Evolutionary conservation across 805 yeast species (phyloP), one percentile per base, ranked within the genome.

Genomic region (Kodamaea fukazawae): DNA sequence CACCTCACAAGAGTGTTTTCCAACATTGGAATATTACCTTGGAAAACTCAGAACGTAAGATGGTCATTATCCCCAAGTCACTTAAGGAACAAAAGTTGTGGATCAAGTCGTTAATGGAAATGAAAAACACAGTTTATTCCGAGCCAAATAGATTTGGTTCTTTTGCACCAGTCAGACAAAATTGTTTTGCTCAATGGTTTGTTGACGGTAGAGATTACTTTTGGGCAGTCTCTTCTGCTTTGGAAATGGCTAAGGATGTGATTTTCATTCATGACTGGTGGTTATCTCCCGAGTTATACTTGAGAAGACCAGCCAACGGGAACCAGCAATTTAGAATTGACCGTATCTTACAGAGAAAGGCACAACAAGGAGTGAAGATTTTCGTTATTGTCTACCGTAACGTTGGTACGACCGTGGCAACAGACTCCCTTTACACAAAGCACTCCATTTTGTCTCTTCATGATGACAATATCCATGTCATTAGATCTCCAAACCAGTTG

Each of bases 231-330:
- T 85, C 96, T 22, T 81, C 89, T 8, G 99, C 98, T 0, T 68
- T 93, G 40, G 88, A 85, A 49, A 83, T 86, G 86, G 98, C 99
- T 0, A 81, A 81, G 49, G 98, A 93, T 67, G 91, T 85, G 1
- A 83, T 93, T 25, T 93, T 82, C 58, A 88, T 93, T 36, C 97
- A 93, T 55, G 99, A 91, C 55, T 93, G 99, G 99, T 93, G 99
- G 99, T 70, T 93, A 17, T 78, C 91, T 4, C 99, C 99, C 0
- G 99, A 93, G 60, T 58, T 93, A 3, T 95, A 93, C 53, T 68
- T 93, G 65, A 76, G 99, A 47, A 71, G 99, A 36, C 99, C 99
- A 0, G 91, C 96, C 0, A 83, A 86, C 60, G 96, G 96, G 7
- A 91, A 91, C 52, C 98, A 93, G 60, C 83, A 86, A 47, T 93